These are phyloP conservation scores for Komagataella pastoris DNA, from an alignment of 805 yeast species.

Conservation along the genomic window DNA sequence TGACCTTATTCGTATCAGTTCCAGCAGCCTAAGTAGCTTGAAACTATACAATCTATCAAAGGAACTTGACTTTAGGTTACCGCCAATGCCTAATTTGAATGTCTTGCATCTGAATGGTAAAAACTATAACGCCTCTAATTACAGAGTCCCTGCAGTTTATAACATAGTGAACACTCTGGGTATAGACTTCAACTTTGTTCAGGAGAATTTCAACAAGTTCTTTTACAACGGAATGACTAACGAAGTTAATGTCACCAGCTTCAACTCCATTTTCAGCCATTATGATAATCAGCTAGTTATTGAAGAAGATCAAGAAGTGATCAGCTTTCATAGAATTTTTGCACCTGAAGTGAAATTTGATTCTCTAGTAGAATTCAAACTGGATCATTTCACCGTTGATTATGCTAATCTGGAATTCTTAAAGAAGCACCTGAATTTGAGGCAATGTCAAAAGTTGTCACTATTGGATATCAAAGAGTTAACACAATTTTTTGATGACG, in stretches of 20 bases:
- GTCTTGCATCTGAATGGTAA: neutral
- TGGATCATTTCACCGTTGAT: neutral
- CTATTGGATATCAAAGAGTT: slow-evolving; percentile 10
- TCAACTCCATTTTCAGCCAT: slow-evolving; percentile 4
- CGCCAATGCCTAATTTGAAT: neutral
- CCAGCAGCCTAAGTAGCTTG: neutral
- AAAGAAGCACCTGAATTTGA: neutral
- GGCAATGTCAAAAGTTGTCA: slow-evolving; percentile 2
- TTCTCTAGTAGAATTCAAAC: neutral
- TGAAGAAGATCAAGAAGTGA: slow-evolving; percentile 1
- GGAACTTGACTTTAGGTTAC: slow-evolving; percentile 5
- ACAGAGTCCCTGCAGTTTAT: slow-evolving; percentile 7
- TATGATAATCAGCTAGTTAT: neutral
- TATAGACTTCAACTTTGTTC: slow-evolving; percentile 7
- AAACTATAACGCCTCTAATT: neutral
- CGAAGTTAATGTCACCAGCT: slow-evolving; percentile 1
- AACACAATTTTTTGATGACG: neutral
- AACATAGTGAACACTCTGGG: slow-evolving; percentile 6
- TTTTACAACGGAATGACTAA: slow-evolving; percentile 8
- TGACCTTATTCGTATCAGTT: neutral
- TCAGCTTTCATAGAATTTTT: neutral
- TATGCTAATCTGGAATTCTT: neutral
- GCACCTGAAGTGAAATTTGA: neutral
- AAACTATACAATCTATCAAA: slow-evolving; percentile 1
- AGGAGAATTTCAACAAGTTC: slow-evolving; percentile 8